Evolutionary conservation across 2,329 filamentous ascomycete genomes (phyloP).

Genomic region (Shiraia bambusicola): DNA sequence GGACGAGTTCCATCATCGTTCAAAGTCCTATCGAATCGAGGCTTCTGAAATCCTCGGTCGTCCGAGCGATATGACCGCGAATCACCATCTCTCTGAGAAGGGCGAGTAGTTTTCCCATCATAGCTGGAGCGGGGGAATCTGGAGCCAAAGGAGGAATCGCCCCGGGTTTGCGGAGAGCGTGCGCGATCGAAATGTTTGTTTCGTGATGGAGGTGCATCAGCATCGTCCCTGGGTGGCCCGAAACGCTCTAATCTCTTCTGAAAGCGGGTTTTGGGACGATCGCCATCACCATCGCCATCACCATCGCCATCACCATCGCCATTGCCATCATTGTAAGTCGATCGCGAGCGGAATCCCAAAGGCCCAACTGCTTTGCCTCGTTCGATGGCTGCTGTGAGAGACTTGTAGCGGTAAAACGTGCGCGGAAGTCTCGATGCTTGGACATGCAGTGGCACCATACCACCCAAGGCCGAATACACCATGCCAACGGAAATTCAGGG

Average conservation of each 20-base stretch:
- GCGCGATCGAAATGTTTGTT: conserved; percentile 10
- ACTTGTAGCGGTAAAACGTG: conserved; percentile 32
- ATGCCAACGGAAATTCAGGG: conserved; percentile 14
- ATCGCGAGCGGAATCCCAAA: conserved; percentile 11
- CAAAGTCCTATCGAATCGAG: too few relatives aligned
- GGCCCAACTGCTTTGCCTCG: conserved; percentile 22
- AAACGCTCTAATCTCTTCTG: conserved; percentile 12
- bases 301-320: too few relatives aligned
- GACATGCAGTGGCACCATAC: conserved; percentile 19
- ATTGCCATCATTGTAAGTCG: conserved; percentile 1
- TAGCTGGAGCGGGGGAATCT: background rate
- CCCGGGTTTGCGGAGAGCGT: conserved; percentile 4
- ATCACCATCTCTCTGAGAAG: too few relatives aligned
- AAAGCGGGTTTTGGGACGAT: too few relatives aligned
- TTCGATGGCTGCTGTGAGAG: conserved; percentile 37
- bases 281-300: too few relatives aligned
- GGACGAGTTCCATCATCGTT: too few relatives aligned
- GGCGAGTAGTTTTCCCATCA: background rate
- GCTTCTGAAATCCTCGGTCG: too few relatives aligned
- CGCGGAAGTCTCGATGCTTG: conserved; percentile 14
- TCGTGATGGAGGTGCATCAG: background rate
- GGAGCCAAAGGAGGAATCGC: conserved; percentile 2
- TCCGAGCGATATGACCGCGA: too few relatives aligned
- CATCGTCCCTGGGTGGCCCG: conserved; percentile 1
- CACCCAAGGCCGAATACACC: conserved; percentile 18